Base-by-base conservation (phyloP, 1,284 basidiomycete species). In the Sanghuangporus sanghuang region DNA sequence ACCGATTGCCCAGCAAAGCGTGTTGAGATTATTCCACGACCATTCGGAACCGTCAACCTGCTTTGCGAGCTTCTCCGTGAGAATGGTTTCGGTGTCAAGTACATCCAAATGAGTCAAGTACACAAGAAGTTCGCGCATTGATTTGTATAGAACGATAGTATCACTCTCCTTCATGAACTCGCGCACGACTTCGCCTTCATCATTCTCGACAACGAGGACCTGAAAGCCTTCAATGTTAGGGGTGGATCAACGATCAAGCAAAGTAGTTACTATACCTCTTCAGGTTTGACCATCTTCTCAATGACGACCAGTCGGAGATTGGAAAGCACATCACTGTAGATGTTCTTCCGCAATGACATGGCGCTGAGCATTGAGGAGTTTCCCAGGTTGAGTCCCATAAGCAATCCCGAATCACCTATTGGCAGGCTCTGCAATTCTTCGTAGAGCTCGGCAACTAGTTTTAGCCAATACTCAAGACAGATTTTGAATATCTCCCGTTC, bases 101-200 rank as follows among this genome's bases (percentile, higher is more conserved):
- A 98, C 96, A 76, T 99, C 97, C 69, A 99, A 77, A 79, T 99
- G 96, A 2, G 97, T 99, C 66, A 99, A 86, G 76, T 98, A 99
- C 50, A 96, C 94, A 62, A 98, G 83, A 27, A 98, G 86, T 76
- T 98, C 96, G 68, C 96, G 89, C 96, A 99, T 99, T 59, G 91
- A 92, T 82, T 99, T 99, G 85, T 99, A 99, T 35, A 99, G 82
- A 40, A 98, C 96, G 70, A 99, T 98, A 53, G 97, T 99, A 75
- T 99, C 97, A 73, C 84, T 92, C 79, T 99, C 97, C 80, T 99
- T 99, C 92, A 99, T 93, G 76, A 99, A 98, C 76, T 99, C 97
- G 67, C 97, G 88, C 27, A 99, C 97, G 68, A 99, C 98, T 81
- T 99, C 97, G 67, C 97, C 97, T 75, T 99, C 97, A 70, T 99